Base-by-base conservation (phyloP, 768 basidiomycete species). In the Lentinula edodes region DNA sequence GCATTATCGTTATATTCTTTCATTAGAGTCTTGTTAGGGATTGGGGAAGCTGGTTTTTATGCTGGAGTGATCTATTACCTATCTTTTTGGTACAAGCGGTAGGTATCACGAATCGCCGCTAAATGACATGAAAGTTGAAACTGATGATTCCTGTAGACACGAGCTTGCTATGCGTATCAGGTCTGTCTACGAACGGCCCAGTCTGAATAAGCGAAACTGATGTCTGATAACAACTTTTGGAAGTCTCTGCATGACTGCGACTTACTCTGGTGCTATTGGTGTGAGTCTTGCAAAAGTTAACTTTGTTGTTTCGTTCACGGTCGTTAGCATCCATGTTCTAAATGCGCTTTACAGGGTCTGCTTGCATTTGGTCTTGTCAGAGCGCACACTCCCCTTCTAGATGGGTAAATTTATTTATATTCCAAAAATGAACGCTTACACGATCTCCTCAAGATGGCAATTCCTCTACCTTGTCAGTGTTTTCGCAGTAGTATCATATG, bases 31-130 rank as follows among this genome's bases (percentile, higher is more conserved):
- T 68, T 84, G 5, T 72, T 84, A 65, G 83, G 83, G 7, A 83
- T 85, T n/a, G 83, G 83, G 6, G 83, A 85, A 65, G 82, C 83
- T 0, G 83, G 83, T 0, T 85, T 79, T 62, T 84, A 84, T 62
- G 82, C 83, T 0, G 83, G 83, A 6, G 80, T 84, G 79, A 83
- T 85, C 5, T 85, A 85, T 62, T 85, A 85, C 64, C 67, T 84
- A 38, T 84, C 83, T 0, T 85, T 85, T 68, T 85, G 83, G 83
- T 83, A 82, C 62, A 70, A 66, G 57, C 61, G 69, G 70, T 69
- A 32, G 69, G 70, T 69, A 32, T 36, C 64, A 38, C 13, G 9
- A 6, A 20, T 38, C 16, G 16, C 3, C 16, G 16, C 3, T 39
- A 6, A 20, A 35, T 18, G 6, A 16, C 8, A 12, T 2, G 6